Conservation (phyloP, 2,329 filamentous ascomycete genomes). For the Microascus cirrosus region DNA sequence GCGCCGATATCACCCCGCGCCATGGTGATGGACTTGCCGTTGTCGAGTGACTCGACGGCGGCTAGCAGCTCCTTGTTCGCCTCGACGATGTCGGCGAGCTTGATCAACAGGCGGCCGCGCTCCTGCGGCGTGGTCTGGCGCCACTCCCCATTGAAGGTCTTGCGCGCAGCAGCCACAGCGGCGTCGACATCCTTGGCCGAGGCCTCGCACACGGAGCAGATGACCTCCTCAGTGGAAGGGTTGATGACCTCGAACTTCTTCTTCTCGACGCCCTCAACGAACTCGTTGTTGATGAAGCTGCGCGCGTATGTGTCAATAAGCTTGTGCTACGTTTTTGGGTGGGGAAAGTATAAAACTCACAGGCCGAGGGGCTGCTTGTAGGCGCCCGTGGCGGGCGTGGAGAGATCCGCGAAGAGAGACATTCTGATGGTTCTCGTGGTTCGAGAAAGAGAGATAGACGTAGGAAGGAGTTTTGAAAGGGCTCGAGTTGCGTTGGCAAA, state of each 20-base stretch:
- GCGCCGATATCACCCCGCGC: slow-evolving; percentile 64
- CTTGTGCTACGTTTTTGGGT: too few relatives aligned
- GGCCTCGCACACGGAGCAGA: slow-evolving; percentile 72
- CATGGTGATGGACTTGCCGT: slow-evolving; percentile 71
- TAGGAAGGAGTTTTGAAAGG: too few relatives aligned
- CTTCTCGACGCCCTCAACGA: too few relatives aligned
- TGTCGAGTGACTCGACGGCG: slow-evolving; percentile 77
- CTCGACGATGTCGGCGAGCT: slow-evolving; percentile 72
- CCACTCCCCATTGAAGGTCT: slow-evolving; percentile 72
- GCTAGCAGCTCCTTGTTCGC: slow-evolving; percentile 67
- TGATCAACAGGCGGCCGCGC: slow-evolving; percentile 59
- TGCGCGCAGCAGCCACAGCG: slow-evolving; percentile 75
- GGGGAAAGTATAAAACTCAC: too few relatives aligned
- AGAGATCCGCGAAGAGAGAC: too few relatives aligned
- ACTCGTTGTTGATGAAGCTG: too few relatives aligned
- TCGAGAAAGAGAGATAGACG: too few relatives aligned
- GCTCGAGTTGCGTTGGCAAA: too few relatives aligned
- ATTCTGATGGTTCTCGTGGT: too few relatives aligned
- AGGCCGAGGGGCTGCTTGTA: too few relatives aligned
- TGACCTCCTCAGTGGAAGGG: slow-evolving; percentile 74
- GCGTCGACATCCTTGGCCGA: slow-evolving; percentile 77
- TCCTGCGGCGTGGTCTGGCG: slow-evolving; percentile 54
- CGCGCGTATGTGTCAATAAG: too few relatives aligned
- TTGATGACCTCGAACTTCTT: slow-evolving; percentile 76
- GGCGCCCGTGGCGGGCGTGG: too few relatives aligned